Evolutionary conservation across 495 filamentous ascomycete genomes (phyloP), one percentile per base, ranked within the genome.

Genomic region (Entonaema liquescens): DNA sequence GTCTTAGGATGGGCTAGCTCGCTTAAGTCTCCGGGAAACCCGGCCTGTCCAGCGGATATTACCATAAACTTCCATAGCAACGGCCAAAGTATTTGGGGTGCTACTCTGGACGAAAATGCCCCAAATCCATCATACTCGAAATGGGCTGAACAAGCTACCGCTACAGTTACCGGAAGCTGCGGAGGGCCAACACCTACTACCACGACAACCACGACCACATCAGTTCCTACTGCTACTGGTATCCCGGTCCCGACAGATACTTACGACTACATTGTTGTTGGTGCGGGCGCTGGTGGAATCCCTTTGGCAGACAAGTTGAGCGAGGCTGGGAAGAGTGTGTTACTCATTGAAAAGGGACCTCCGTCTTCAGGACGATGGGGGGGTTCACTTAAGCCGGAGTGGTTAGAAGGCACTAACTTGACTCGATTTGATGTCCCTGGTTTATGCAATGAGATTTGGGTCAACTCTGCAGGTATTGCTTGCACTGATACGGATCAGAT

Each of bases 401-500:
- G 91, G 85, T 83, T 92, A 19, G 78, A 83, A 42, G 89, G 88
- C 40, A 89, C 88, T 40, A 86, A 86, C 54, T 81, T 94, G 52
- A 93, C 91, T 40, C 85, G 90, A 31, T 92, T 93, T 71, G 92
- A 94, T 74, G 86, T 94, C n/a, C 92, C 92, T 4, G 92, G 92
- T 62, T 85, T 93, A 57, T 91, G 88, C 79, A 91, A 89, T 74
- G 85, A 89, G 76, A 90, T 90, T 67, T 92, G 86, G 86, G 81
- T 81, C 40, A 85, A 88, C 72, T 88, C 86, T 17, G 80, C 79
- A 25, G 90, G 84, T 61, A 88, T 90, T 78, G 83, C 87, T 55
- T 93, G 91, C 79, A 84, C 84, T 1, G 89, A 93, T 73, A 89
- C 88, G 15, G 88, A 87, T 59, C 88, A 90, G 70, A 92, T 91